Conservation (phyloP, 768 basidiomycete genomes). For the Boletus insuetus region DNA sequence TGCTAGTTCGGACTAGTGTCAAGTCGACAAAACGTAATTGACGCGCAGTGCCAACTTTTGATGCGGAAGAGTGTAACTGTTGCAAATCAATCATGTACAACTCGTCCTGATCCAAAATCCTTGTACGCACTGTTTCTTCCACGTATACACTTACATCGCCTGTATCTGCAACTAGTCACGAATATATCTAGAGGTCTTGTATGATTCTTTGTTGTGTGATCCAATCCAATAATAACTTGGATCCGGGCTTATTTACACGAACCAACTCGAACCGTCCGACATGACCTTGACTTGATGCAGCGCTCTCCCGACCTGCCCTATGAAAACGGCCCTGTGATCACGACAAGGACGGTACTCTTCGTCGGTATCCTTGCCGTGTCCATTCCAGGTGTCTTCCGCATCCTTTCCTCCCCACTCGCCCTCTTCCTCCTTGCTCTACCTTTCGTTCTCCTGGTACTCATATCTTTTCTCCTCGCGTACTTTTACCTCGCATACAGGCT, state of each 20-base stretch:
- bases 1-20: background rate
- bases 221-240: too few species aligned
- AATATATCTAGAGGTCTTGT: too few species aligned
- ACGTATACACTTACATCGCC: too few species aligned
- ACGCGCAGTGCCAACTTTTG: too few species aligned
- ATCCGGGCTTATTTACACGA: too few species aligned
- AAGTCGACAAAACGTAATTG: too few species aligned
- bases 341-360: slow-evolving; percentile 50
- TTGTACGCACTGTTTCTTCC: too few species aligned
- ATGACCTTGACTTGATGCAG: slow-evolving; percentile 16
- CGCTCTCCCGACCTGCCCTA: slow-evolving; percentile 4
- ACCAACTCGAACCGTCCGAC: background rate
- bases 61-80: too few species aligned
- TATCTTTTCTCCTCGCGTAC: slow-evolving; percentile 52
- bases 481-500: slow-evolving; percentile 58
- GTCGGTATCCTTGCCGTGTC: slow-evolving; percentile 57
- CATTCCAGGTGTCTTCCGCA: slow-evolving; percentile 51
- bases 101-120: too few species aligned
- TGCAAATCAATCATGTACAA: too few species aligned
- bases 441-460: slow-evolving; percentile 44
- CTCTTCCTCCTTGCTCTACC: slow-evolving; percentile 65
- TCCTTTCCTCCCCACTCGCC: slow-evolving; percentile 63
- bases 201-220: too few species aligned
- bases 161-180: too few species aligned
- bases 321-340: slow-evolving; percentile 40